A percentile compares a stretch with the other conserved stretches of the same genome.
These are phyloP conservation scores for Monilinia aucupariae DNA, from an alignment of 2,329 filamentous ascomycete genomes.

Conservation along the genomic window DNA sequence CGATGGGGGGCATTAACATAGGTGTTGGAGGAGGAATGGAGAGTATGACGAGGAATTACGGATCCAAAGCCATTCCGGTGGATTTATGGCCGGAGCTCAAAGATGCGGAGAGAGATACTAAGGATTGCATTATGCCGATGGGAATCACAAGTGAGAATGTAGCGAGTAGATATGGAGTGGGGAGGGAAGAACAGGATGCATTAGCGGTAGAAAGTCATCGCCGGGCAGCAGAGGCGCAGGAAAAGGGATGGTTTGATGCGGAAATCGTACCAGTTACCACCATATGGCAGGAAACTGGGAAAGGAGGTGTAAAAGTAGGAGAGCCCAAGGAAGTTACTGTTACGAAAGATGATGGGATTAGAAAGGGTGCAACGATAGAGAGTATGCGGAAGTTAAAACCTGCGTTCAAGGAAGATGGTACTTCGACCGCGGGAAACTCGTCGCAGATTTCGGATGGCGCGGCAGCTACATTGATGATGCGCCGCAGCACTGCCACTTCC, in stretches of 20 bases:
- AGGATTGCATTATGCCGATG: constrained; percentile 93
- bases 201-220: constrained; percentile 72
- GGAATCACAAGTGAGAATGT: constrained; percentile 88
- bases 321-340: constrained; percentile 60
- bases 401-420: constrained; percentile 70
- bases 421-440: constrained; percentile 79
- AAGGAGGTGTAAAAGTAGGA: constrained; percentile 51
- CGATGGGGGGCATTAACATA: constrained; percentile 63
- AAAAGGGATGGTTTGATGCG: constrained; percentile 61
- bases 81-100: constrained; percentile 71
- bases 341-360: constrained; percentile 75
- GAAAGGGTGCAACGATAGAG: constrained; percentile 61
- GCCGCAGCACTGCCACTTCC: constrained; percentile 68
- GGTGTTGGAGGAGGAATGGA: constrained; percentile 90
- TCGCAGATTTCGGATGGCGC: constrained; percentile 86
- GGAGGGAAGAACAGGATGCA: constrained; percentile 70
- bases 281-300: constrained; percentile 58
- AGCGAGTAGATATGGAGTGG: constrained; percentile 68
- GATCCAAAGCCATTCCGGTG: constrained; percentile 73
- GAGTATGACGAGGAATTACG: constrained; percentile 93
- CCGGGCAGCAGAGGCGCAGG: constrained; percentile 66
- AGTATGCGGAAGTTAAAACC: constrained; percentile 76
- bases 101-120: constrained; percentile 61
- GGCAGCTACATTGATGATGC: constrained; percentile 77
- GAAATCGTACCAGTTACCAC: constrained; percentile 82